Evolutionary conservation across 192 early-diverging fungal genomes (phyloP).

Genomic region (Diversispora eburnea): DNA sequence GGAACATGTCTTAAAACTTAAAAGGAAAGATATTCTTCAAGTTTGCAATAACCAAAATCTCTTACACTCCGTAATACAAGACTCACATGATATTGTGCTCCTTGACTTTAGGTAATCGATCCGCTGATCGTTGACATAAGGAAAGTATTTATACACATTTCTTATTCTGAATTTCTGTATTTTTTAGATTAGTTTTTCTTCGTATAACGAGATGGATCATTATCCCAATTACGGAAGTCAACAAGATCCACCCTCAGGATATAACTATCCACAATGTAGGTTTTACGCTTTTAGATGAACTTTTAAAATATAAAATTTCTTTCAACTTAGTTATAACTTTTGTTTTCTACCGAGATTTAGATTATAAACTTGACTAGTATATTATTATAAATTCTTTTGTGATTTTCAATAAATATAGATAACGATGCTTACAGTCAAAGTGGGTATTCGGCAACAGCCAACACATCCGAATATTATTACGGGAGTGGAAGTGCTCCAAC

Average conservation of each 20-base stretch:
- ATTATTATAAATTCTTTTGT: background rate
- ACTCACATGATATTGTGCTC: too few relatives aligned
- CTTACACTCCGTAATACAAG: too few relatives aligned
- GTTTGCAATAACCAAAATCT: too few relatives aligned
- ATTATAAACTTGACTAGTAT: background rate
- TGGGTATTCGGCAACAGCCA: slow-evolving; percentile 20
- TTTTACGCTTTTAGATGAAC: background rate
- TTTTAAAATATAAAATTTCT: background rate
- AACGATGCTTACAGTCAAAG: slow-evolving; percentile 29
- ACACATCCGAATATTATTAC: slow-evolving; percentile 25
- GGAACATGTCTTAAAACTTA: too few relatives aligned
- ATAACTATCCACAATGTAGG: slow-evolving; percentile 20
- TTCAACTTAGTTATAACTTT: background rate
- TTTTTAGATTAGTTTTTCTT: background rate
- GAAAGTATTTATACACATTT: background rate
- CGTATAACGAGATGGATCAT: slow-evolving; percentile 9
- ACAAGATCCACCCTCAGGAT: slow-evolving; percentile 14
- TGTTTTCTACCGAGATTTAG: background rate
- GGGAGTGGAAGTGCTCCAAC: background rate
- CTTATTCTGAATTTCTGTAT: background rate
- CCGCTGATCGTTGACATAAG: too few relatives aligned
- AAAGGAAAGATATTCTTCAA: too few relatives aligned
- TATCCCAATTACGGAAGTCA: slow-evolving; percentile 21
- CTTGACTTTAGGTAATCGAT: too few relatives aligned
- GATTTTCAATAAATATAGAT: slow-evolving; percentile 14